Conservation (phyloP, 768 basidiomycete species). For the Clathrus columnatus region DNA sequence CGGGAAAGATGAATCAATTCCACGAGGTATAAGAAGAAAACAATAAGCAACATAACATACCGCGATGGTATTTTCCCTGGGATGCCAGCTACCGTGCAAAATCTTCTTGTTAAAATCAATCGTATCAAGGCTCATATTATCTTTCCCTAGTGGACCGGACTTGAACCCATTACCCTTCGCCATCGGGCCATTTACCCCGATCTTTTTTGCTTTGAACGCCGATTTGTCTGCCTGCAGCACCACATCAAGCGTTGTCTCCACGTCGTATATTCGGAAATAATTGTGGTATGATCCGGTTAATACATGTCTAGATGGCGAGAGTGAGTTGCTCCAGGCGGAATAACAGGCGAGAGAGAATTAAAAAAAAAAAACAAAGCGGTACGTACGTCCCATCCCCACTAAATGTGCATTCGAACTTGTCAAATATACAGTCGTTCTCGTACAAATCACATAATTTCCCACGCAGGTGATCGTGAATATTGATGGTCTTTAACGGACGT, state of each 20-base stretch:
- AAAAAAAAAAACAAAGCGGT: constrained; percentile 9
- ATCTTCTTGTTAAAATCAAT: constrained; percentile 98
- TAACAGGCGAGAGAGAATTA: neutral
- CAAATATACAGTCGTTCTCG: constrained; percentile 99
- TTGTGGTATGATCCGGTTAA: constrained; percentile 99
- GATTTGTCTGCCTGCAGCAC: constrained; percentile 98
- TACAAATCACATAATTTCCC: constrained; percentile 97
- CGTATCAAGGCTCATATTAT: constrained; percentile 80
- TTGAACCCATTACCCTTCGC: constrained; percentile 66
- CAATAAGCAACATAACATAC: constrained; percentile 37
- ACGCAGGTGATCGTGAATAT: constrained; percentile 95
- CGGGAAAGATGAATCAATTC: constrained; percentile 1
- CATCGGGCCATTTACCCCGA: constrained; percentile 60
- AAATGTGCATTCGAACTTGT: constrained; percentile 99
- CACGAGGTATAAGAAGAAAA: neutral
- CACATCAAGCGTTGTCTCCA: constrained; percentile 77
- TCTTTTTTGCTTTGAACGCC: constrained; percentile 99
- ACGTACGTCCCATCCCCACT: constrained; percentile 85
- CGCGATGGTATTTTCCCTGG: constrained; percentile 95
- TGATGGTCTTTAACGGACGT: constrained; percentile 92
- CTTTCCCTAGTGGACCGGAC: constrained; percentile 58
- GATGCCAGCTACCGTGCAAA: constrained; percentile 95
- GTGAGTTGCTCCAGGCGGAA: constrained; percentile 4
- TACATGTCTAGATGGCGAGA: constrained; percentile 70
- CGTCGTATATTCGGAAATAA: constrained; percentile 99